Base-by-base conservation (phyloP, 2,329 filamentous ascomycete species). In the Aspergillus carbonarius region DNA sequence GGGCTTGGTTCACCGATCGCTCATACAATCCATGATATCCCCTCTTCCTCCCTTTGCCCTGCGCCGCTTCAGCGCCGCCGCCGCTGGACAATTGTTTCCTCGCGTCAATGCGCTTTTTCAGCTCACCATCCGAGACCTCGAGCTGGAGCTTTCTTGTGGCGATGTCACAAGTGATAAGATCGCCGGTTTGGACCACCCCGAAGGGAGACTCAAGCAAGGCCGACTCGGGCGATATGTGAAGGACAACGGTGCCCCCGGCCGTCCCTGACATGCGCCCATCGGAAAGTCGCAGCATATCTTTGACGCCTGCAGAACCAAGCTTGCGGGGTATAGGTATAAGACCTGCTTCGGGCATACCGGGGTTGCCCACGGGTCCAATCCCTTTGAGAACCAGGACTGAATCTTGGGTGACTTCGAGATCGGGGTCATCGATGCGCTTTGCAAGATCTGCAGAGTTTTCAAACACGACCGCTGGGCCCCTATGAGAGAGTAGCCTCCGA, bases 201-300 rank as follows among this genome's bases (percentile, higher is more conserved):
- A 82, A 79, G 8, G 79, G 75, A 0, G 78, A 81, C 18, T 77
- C 77, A 0, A 77, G 73, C 10, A 82, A 63, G 1, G 75, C 80
- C 5, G 79, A 75, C 64, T 85, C 82, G 0, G 82, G 83, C 3
- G 79, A 81, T 30, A 84, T 76, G 62, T 85, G 82, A 20, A 85
- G 69, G 2, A 82, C 73, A 18, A 85, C 82, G 0, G 82, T 84
- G 3, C 82, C 82, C 0, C 82, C 82, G 2, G 82, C 82, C 3
- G 82, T 85, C 0, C 82, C 82, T 30, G 76, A 80, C 81, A 85
- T 84, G 20, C 82, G 72, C 1, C 82, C 82, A 69, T 85, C 82
- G 0, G 78, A 81, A 4, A 84, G 67, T 1, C 82, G 72, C 27
- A 84, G 65, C 82, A 85, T 84, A 63, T 84, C 81, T 25, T 72